phyloP scores from a whole-genome alignment of 352 stramenopile species.

The Lagenidium giganteum region DNA sequence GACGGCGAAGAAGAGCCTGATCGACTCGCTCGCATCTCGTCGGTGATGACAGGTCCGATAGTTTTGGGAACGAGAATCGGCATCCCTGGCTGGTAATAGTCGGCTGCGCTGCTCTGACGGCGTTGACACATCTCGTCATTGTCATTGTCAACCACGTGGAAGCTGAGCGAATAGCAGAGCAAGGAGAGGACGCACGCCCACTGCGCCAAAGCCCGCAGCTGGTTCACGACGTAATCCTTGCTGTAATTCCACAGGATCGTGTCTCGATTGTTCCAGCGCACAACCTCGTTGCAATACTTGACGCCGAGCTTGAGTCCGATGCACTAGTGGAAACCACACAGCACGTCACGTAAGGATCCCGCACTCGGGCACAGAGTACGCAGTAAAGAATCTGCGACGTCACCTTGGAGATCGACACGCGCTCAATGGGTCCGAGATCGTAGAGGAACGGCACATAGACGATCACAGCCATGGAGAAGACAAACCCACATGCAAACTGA shows the following conservation, averaged over 20 bases:
- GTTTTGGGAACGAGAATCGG: too few species aligned
- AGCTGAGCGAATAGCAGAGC: conserved; percentile 51
- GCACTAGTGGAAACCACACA: conserved; percentile 38
- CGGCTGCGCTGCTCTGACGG: too few species aligned
- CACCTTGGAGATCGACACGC: conserved; percentile 36
- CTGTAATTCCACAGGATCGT: conserved; percentile 61
- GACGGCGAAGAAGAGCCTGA: too few species aligned
- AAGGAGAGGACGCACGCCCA: conserved; percentile 48
- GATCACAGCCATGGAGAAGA: conserved; percentile 45
- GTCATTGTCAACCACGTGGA: conserved; percentile 38
- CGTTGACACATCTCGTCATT: too few species aligned
- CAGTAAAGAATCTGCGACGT: background rate
- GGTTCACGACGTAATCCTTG: conserved; percentile 37
- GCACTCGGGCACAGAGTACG: background rate
- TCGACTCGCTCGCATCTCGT: too few species aligned
- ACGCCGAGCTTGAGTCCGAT: conserved; percentile 27
- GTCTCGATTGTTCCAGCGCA: conserved; percentile 33
- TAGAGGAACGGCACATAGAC: conserved; percentile 55
- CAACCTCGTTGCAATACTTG: conserved; percentile 49
- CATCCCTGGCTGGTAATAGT: too few species aligned
- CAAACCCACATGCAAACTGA: conserved; percentile 33
- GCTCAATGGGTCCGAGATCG: conserved; percentile 19
- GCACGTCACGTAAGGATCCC: conserved; percentile 3
- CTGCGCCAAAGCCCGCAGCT: conserved; percentile 54
- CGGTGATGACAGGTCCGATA: too few species aligned